Evolutionary conservation across 1,284 basidiomycete genomes (phyloP).

Genomic region (Coniferiporia weirii): DNA sequence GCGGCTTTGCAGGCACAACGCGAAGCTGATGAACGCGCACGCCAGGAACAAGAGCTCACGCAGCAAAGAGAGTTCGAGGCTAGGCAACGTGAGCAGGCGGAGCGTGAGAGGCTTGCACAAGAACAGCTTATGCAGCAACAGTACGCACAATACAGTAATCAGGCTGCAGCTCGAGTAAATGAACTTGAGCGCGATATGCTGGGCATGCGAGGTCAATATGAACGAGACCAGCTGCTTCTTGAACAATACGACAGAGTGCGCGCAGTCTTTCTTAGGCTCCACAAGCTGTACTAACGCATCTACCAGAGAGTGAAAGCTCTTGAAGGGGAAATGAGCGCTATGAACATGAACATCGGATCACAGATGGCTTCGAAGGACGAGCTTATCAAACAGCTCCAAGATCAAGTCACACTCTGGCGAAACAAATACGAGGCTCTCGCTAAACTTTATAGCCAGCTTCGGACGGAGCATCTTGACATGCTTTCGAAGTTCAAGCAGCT

Average conservation of each 20-base stretch:
- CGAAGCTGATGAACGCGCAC: conserved; percentile 77
- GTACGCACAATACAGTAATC: conserved; percentile 69
- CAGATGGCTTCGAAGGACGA: conserved; percentile 95
- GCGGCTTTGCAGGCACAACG: conserved; percentile 73
- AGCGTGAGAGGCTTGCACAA: conserved; percentile 84
- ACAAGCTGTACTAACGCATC: conserved; percentile 8
- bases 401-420: conserved; percentile 95
- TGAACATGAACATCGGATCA: conserved; percentile 77
- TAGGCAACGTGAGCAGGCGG: conserved; percentile 83
- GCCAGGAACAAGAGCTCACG: conserved; percentile 73
- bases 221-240: conserved; percentile 95
- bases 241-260: conserved; percentile 95
- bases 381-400: conserved; percentile 91
- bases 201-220: conserved; percentile 94
- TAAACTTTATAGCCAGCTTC: conserved; percentile 97
- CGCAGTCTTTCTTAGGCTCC: conserved; percentile 18
- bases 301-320: conserved; percentile 89
- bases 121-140: conserved; percentile 82
- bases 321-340: conserved; percentile 83
- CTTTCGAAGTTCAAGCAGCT: conserved; percentile 95
- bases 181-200: conserved; percentile 91
- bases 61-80: conserved; percentile 91
- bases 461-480: conserved; percentile 97
- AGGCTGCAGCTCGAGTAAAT: conserved; percentile 60
- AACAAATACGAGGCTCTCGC: conserved; percentile 99